phyloP scores from a whole-genome alignment of 2,329 filamentous ascomycete species.

The Tympanopsis confertula region DNA sequence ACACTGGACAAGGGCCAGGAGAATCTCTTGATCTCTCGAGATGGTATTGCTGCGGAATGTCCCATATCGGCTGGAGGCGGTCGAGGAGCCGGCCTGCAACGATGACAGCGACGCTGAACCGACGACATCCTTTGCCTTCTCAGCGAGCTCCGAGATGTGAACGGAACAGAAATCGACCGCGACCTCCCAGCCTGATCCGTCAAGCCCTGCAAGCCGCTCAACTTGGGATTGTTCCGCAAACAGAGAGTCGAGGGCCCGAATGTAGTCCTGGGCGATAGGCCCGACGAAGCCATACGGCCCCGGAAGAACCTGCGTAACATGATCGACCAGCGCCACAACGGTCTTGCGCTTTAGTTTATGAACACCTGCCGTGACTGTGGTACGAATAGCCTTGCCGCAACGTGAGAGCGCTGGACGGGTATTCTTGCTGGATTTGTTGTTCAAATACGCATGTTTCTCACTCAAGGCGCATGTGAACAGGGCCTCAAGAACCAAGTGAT shows the following conservation, averaged over 20 bases:
- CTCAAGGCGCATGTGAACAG: slow-evolving; percentile 59
- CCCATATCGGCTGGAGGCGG: slow-evolving; percentile 17
- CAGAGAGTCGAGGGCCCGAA: slow-evolving; percentile 61
- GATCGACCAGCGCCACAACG: slow-evolving; percentile 65
- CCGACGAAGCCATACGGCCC: slow-evolving; percentile 52
- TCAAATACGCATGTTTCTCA: slow-evolving; percentile 56
- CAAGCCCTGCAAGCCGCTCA: slow-evolving; percentile 57
- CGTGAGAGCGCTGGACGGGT: slow-evolving; percentile 45
- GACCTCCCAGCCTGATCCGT: slow-evolving; percentile 52
- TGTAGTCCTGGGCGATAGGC: slow-evolving; percentile 64
- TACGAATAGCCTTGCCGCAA: slow-evolving; percentile 61
- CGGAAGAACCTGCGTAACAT: slow-evolving; percentile 67
- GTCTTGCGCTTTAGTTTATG: slow-evolving; percentile 64
- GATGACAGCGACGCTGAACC: slow-evolving; percentile 4
- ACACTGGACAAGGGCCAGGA: slow-evolving; percentile 50
- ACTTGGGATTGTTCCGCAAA: slow-evolving; percentile 66
- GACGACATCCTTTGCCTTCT: slow-evolving; percentile 8
- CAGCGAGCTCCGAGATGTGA: slow-evolving; percentile 34
- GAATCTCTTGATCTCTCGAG: slow-evolving; percentile 14
- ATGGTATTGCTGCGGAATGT: slow-evolving; percentile 7
- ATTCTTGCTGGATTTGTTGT: slow-evolving; percentile 32
- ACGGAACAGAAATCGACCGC: slow-evolving; percentile 62
- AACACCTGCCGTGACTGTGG: slow-evolving; percentile 59
- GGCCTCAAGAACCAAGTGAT: slow-evolving; percentile 68
- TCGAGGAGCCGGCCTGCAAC: slow-evolving; percentile 12